Percentiles rank a stretch among this genome's conserved stretches.
phyloP scores from a whole-genome alignment of 108 stramenopile genomes.

The Cyclotella choctawhatcheeana region DNA sequence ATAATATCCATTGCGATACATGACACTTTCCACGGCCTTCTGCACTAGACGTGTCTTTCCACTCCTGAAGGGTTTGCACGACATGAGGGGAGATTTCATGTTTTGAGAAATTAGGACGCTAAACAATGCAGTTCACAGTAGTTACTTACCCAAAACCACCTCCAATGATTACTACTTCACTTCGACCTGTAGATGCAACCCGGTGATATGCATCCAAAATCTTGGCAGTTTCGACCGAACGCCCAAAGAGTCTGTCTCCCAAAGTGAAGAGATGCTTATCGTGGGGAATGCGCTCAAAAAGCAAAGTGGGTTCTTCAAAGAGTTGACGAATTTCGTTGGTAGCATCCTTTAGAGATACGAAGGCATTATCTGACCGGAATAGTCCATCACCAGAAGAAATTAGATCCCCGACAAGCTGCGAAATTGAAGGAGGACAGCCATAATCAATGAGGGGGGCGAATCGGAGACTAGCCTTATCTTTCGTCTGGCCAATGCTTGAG shows the following conservation, averaged over 20 bases:
- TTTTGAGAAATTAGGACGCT: neutral
- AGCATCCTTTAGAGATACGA: neutral
- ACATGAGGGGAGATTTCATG: neutral
- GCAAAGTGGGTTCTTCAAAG: neutral
- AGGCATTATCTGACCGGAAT: neutral
- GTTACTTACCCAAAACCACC: neutral
- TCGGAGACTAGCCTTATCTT: neutral
- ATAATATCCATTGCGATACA: neutral
- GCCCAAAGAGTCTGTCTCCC: neutral
- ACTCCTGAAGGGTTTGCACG: neutral
- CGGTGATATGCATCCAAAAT: neutral
- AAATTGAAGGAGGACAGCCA: neutral
- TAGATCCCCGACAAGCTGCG: constrained; percentile 2
- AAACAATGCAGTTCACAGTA: neutral
- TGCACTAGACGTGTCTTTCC: neutral
- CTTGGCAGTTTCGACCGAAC: neutral
- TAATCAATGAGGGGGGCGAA: neutral
- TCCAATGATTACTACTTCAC: neutral
- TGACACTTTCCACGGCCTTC: neutral
- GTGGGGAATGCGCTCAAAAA: neutral
- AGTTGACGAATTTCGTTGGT: neutral
- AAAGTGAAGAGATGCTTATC: neutral
- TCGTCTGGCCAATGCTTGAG: neutral
- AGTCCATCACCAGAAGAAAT: neutral
- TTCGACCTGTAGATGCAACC: neutral